Conservation (phyloP, 2,329 filamentous ascomycete species). For the Trichothecium sympodiale region DNA sequence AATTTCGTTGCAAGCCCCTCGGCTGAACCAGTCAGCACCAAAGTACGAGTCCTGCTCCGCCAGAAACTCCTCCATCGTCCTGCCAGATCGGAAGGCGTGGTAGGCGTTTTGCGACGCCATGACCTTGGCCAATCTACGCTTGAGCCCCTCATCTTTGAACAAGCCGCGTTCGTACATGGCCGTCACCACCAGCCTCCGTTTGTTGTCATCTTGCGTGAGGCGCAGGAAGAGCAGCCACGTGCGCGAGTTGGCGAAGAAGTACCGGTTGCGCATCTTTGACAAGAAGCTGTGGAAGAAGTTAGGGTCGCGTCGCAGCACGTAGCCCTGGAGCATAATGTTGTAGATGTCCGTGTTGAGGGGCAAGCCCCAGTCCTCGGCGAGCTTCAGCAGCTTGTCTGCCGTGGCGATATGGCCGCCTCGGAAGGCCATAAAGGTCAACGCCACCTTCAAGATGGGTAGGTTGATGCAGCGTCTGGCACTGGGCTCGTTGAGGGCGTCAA, state of each 20-base stretch:
- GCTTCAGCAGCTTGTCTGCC: constrained; percentile 23
- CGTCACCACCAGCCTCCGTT: constrained; percentile 32
- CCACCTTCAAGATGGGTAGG: constrained; percentile 28
- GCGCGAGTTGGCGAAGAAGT: constrained; percentile 26
- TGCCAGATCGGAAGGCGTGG: constrained; percentile 24
- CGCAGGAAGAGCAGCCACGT: constrained; percentile 39
- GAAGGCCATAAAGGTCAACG: constrained; percentile 28
- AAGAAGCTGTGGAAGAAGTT: constrained; percentile 29
- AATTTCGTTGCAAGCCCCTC: constrained; percentile 22
- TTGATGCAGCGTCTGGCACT: constrained; percentile 23
- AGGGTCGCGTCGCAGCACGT: constrained; percentile 26
- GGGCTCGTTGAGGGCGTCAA: constrained; percentile 25
- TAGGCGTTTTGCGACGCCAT: constrained; percentile 33
- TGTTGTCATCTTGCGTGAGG: constrained; percentile 49
- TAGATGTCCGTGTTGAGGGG: constrained; percentile 33
- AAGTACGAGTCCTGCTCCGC: constrained; percentile 18
- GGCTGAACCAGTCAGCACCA: constrained; percentile 26
- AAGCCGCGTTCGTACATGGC: constrained; percentile 34
- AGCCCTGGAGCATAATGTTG: constrained; percentile 34
- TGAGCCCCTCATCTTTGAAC: constrained; percentile 23
- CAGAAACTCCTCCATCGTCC: constrained; percentile 25
- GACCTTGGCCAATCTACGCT: constrained; percentile 26
- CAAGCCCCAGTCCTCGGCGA: constrained; percentile 24
- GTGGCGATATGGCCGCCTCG: constrained; percentile 21
- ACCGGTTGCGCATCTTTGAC: constrained; percentile 26